Conservation (phyloP, 2,329 filamentous ascomycete genomes). For the Chaetothyriales sp. region DNA sequence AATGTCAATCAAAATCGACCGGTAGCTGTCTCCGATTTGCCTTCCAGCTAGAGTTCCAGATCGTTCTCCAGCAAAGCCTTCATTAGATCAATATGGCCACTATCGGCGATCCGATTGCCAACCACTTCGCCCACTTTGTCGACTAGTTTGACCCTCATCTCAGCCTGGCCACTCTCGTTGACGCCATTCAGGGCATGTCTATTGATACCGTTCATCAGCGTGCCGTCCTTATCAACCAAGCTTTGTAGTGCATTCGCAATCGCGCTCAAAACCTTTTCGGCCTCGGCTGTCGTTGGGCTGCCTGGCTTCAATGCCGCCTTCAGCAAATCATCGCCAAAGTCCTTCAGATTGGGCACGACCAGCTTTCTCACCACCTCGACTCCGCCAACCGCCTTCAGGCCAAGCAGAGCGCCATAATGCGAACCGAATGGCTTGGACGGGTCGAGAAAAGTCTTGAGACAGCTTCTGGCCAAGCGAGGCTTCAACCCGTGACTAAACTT, state of each 20-base stretch:
- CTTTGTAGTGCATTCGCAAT: conserved; percentile 41
- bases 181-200: conserved; percentile 20
- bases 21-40: background rate
- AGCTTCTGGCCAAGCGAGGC: conserved; percentile 79
- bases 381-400: conserved; percentile 63
- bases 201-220: conserved; percentile 24
- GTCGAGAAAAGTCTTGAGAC: conserved; percentile 81
- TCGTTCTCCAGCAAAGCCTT: conserved; percentile 22
- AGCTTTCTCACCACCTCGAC: conserved; percentile 47
- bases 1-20: too few relatives aligned
- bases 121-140: conserved; percentile 30
- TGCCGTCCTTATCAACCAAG: conserved; percentile 33
- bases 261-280: conserved; percentile 44
- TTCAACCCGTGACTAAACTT: conserved; percentile 67
- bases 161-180: conserved; percentile 11
- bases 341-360: conserved; percentile 50
- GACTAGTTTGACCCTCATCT: conserved; percentile 29
- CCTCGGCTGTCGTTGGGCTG: conserved; percentile 39
- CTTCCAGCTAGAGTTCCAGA: background rate
- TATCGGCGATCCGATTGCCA: conserved; percentile 27
- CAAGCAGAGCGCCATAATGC: conserved; percentile 76
- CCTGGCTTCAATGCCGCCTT: conserved; percentile 37
- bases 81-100: conserved; percentile 26
- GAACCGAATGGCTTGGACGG: conserved; percentile 66
- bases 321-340: conserved; percentile 45